These are phyloP conservation scores for Ceratocystis lukuohia DNA, from an alignment of 2,329 filamentous ascomycete genomes.

Conservation along the genomic window DNA sequence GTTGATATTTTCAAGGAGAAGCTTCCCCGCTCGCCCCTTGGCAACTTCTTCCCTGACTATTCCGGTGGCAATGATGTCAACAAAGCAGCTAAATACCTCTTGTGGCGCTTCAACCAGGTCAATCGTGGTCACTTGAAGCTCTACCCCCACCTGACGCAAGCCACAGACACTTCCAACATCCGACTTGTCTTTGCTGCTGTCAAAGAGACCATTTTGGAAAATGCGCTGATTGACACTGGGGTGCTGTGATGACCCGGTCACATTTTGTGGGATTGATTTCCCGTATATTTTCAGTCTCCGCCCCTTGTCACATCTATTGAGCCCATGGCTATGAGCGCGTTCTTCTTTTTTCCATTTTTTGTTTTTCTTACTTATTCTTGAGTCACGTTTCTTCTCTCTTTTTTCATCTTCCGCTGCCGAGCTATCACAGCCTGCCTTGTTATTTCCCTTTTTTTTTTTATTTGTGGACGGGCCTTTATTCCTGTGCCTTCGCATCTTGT, in stretches of 20 bases:
- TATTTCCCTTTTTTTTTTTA: not conserved
- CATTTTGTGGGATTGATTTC: not conserved
- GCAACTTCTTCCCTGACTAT: conserved; percentile 96
- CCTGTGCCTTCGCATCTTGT: conserved; percentile 15
- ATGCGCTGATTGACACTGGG: conserved; percentile 93
- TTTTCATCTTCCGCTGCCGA: not conserved
- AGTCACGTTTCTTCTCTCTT: not conserved
- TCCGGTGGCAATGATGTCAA: conserved; percentile 96
- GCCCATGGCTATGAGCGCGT: not conserved
- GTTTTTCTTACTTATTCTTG: not conserved
- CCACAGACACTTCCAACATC: conserved; percentile 96
- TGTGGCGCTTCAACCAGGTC: conserved; percentile 98
- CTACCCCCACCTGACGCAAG: conserved; percentile 96
- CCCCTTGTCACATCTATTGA: not conserved
- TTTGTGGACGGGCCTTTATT: conserved; percentile 8
- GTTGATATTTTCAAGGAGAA: conserved; percentile 97
- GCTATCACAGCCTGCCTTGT: conserved; percentile 6
- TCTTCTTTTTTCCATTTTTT: not conserved
- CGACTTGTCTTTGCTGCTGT: conserved; percentile 94
- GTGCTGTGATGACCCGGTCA: conserved; percentile 48
- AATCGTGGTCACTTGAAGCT: conserved; percentile 91
- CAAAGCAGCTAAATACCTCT: conserved; percentile 89
- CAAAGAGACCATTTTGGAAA: conserved; percentile 97
- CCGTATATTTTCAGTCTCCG: too few relatives aligned
- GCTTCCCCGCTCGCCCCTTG: conserved; percentile 72